A percentile compares a stretch with the other conserved stretches of the same genome.
These are phyloP conservation scores for Gaertneriomyces sp. DNA, from an alignment of 192 early-diverging fungal genomes.

Conservation along the genomic window DNA sequence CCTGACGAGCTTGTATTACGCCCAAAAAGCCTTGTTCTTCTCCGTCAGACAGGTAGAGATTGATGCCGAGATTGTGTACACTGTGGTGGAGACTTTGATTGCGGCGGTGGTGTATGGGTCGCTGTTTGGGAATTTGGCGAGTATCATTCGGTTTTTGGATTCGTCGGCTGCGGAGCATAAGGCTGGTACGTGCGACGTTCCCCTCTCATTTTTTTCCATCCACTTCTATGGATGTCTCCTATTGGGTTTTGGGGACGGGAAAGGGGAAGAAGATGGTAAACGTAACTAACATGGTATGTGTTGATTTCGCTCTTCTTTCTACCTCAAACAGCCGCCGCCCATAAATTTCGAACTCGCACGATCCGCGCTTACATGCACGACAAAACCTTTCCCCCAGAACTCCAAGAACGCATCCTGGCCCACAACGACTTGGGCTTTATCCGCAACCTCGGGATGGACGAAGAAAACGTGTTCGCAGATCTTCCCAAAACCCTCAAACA, in stretches of 20 bases:
- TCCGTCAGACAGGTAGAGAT: conserved; percentile 9
- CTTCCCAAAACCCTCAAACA: conserved; percentile 15
- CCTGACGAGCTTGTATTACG: conserved; percentile 4
- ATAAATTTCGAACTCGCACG: not conserved
- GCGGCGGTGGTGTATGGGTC: conserved; percentile 14
- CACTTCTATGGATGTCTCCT: no score
- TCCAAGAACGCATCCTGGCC: conserved; percentile 20
- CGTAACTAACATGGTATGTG: no score
- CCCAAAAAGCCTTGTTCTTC: conserved; percentile 6
- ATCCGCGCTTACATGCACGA: conserved; percentile 13
- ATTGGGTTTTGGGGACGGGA: no score
- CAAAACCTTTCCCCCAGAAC: conserved; percentile 10
- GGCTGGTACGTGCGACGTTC: no score
- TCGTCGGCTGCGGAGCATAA: not conserved
- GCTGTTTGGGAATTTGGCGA: conserved; percentile 23
- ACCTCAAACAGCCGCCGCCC: not conserved
- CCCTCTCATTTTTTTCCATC: no score
- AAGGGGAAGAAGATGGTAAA: no score
- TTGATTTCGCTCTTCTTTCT: not conserved
- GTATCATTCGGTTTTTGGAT: conserved; percentile 20
- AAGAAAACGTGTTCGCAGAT: conserved; percentile 20
- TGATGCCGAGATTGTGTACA: conserved; percentile 15
- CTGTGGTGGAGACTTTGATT: conserved; percentile 10
- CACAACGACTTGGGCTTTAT: conserved; percentile 16
- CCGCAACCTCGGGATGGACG: conserved; percentile 26